phyloP scores from a whole-genome alignment of 306 rosid genomes.

The Pueraria montana region DNA sequence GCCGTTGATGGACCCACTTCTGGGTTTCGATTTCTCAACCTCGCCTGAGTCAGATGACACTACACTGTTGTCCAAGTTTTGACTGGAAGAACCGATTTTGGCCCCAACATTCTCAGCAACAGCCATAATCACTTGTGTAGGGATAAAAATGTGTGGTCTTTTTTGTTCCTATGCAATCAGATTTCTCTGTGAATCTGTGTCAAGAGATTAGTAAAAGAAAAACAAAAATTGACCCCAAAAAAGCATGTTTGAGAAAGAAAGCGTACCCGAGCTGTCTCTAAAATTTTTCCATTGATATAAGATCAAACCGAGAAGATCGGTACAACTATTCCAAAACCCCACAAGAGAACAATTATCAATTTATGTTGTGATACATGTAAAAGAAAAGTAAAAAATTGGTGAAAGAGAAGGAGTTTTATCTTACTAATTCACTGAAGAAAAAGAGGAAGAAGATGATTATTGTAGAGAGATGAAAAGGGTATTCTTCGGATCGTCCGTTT shows the following conservation, averaged over 20 bases:
- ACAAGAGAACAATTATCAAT: constrained; percentile 24
- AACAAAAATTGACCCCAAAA: constrained; percentile 7
- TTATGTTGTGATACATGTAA: not conserved
- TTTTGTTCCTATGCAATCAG: constrained; percentile 36
- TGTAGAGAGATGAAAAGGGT: constrained; percentile 53
- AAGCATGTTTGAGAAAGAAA: constrained; percentile 11
- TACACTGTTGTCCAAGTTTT: constrained; percentile 67
- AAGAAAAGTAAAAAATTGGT: constrained; percentile 35
- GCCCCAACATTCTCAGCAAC: constrained; percentile 87
- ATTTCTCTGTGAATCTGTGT: constrained; percentile 47
- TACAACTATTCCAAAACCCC: constrained; percentile 48
- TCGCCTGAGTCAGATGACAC: constrained; percentile 68
- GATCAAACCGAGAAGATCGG: constrained; percentile 63
- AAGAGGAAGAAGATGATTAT: constrained; percentile 47
- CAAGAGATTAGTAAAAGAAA: not conserved
- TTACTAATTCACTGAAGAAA: constrained; percentile 52
- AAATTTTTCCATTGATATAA: constrained; percentile 50
- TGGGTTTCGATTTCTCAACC: constrained; percentile 72
- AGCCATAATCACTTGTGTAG: constrained; percentile 68
- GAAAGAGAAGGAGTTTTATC: constrained; percentile 47
- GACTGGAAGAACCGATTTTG: constrained; percentile 59
- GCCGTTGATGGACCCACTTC: constrained; percentile 15
- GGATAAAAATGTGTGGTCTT: constrained; percentile 43
- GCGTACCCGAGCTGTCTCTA: constrained; percentile 60
- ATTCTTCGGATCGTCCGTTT: constrained; percentile 80